Evolutionary conservation across 2,329 filamentous ascomycete species (phyloP).

Genomic region (Pseudocercospora ulei): DNA sequence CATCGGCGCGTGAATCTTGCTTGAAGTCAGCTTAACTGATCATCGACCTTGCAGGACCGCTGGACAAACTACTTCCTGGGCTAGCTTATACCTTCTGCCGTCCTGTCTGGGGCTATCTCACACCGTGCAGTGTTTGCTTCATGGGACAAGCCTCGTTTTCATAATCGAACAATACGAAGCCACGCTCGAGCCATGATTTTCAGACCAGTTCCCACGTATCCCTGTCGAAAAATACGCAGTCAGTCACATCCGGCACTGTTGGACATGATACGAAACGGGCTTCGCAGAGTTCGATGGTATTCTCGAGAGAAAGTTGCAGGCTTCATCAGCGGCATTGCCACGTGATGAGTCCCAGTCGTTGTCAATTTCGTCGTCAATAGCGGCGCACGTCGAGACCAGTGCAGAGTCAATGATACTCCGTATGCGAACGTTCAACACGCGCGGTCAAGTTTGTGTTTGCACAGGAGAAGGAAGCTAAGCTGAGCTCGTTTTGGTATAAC

Average conservation of each 20-base stretch:
- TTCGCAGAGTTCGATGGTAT: slow-evolving; percentile 10
- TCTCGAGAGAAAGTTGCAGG: too few relatives aligned
- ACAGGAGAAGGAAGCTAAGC: too few relatives aligned
- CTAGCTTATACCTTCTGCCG: slow-evolving; percentile 12
- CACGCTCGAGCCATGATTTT: slow-evolving; percentile 9
- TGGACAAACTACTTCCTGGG: slow-evolving; percentile 10
- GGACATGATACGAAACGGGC: slow-evolving; percentile 14
- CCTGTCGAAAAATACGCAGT: slow-evolving; percentile 14
- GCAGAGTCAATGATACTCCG: too few relatives aligned
- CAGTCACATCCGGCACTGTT: slow-evolving; percentile 13
- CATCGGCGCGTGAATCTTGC: not conserved
- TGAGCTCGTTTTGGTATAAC: too few relatives aligned
- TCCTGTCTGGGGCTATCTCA: slow-evolving; percentile 10
- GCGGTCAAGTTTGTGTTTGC: too few relatives aligned
- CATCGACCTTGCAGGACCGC: slow-evolving; percentile 2
- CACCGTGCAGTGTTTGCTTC: slow-evolving; percentile 1
- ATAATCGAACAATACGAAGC: slow-evolving; percentile 2
- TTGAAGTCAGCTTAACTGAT: not conserved
- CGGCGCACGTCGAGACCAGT: too few relatives aligned
- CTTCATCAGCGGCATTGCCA: too few relatives aligned
- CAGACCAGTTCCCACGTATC: slow-evolving; percentile 17
- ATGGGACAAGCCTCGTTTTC: slow-evolving; percentile 6
- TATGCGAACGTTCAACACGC: too few relatives aligned
- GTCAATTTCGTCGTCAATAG: too few relatives aligned
- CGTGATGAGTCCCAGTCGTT: too few relatives aligned